These are phyloP conservation scores for Cruciata laevipes DNA, from an alignment of 257 asterid species.

Conservation along the genomic window DNA sequence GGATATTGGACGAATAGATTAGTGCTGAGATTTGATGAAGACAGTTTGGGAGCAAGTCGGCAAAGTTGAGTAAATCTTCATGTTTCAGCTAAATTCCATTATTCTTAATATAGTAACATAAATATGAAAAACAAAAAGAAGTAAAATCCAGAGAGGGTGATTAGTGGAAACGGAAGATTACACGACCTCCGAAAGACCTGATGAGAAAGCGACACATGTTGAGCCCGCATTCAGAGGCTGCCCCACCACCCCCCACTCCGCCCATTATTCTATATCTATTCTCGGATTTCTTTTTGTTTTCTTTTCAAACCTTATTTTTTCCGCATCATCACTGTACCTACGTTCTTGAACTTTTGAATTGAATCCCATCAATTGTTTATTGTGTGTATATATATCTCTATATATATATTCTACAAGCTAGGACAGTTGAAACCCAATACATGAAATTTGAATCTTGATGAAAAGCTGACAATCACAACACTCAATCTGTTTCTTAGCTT, in stretches of 20 bases:
- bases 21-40: neutral
- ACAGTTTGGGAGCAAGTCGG: neutral
- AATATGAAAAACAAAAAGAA: neutral
- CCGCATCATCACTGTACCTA: neutral
- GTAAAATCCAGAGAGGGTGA: neutral
- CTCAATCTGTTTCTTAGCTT: conserved; percentile 86
- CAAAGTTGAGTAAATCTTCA: too few relatives aligned
- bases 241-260: conserved; percentile 12
- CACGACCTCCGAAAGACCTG: conserved; percentile 15
- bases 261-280: conserved; percentile 7
- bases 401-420: conserved; percentile 12
- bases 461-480: conserved; percentile 28
- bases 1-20: too few relatives aligned
- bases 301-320: neutral
- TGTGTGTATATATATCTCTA: neutral
- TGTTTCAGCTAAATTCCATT: neutral
- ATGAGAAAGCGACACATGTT: conserved; percentile 9
- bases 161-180: neutral
- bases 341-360: conserved; percentile 1
- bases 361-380: neutral
- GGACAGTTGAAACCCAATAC: conserved; percentile 11
- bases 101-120: neutral
- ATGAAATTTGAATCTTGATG: conserved; percentile 35
- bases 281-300: neutral
- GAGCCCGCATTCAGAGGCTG: neutral